phyloP scores from a whole-genome alignment of 164 flowering plant genomes.

The Liriodendron chinense region DNA sequence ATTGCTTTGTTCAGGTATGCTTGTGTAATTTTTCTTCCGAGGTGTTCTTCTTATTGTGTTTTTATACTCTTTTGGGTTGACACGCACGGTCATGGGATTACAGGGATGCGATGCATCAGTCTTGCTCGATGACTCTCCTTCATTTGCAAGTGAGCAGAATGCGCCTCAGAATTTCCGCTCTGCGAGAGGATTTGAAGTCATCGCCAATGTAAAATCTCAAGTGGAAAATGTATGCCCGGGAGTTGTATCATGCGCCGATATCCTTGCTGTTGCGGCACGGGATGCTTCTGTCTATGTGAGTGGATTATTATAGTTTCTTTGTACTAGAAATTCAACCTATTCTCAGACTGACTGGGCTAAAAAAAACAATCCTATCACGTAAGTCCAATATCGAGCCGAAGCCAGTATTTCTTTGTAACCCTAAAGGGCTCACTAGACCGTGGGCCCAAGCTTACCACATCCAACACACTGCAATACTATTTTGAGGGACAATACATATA shows the following conservation, averaged over 20 bases:
- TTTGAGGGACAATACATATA: neutral
- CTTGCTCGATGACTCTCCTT: slow-evolving; percentile 27
- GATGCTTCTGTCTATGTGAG: slow-evolving; percentile 19
- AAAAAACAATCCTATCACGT: no score
- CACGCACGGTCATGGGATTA: neutral
- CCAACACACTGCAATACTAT: neutral
- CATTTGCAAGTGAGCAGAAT: slow-evolving; percentile 32
- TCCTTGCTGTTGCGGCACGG: slow-evolving; percentile 24
- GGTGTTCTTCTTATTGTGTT: neutral
- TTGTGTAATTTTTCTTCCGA: neutral
- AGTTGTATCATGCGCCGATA: slow-evolving; percentile 40
- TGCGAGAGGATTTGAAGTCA: slow-evolving; percentile 32
- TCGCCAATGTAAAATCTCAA: slow-evolving; percentile 31
- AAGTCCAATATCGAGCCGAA: neutral
- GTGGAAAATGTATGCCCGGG: slow-evolving; percentile 28
- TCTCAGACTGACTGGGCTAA: no score
- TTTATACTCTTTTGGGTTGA: neutral
- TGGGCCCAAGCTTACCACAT: neutral
- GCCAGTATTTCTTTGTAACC: neutral
- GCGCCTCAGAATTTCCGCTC: slow-evolving; percentile 22
- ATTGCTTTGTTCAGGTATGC: slow-evolving; percentile 33
- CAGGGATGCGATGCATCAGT: slow-evolving; percentile 44
- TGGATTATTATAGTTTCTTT: neutral
- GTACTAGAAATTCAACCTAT: no score
- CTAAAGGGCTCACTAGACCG: neutral